Base-by-base conservation (phyloP, 441 rosid genomes). In the Euphorbia celastroides region DNA sequence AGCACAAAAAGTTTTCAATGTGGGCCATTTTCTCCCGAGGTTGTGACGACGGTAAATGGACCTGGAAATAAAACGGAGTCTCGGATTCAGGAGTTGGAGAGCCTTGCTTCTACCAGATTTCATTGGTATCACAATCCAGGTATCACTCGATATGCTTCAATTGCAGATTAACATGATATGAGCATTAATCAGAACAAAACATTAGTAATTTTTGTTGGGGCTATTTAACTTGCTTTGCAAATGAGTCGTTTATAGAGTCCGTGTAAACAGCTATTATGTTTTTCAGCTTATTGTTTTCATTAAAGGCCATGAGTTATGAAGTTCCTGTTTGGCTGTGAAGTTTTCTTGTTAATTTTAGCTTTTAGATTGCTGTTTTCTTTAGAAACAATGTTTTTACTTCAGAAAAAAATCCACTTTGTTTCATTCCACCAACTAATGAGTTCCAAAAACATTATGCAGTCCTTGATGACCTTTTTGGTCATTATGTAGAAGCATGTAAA, bases 101-200 rank as follows among this genome's bases (percentile, higher is more conserved):
- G 69, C 69, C 88, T 91, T 14, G 80, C 84, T 73, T 81, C 90
- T 0, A 78, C 80, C 19, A 72, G 80, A 42, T 78, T 75, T 38
- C 97, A 93, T 70, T 85, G 72, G 23, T 93, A 93, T 79, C 88
- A 86, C 67, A 89, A 89, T 79, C 84, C 74, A 82, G 96, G 96
- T 89, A 83, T 19, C 57, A 23, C 28, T 38, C 8, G 19, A 38
- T 14, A 63, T 64, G 42, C 26, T 26, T 64, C 32, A 36, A 57
- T 51, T 23, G 10, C 27, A 27, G 27, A 3, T 14, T 22, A 27
- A 38, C 14, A 63, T 28, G 44, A 32, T 32, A 60, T 16, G 50
- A 31, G 30, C 38, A 34, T 23, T 34, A 41, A 22, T 27, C 28
- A 26, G 8, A 3, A 22, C 17, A 38, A 36, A 72, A 7, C 32